A percentile compares a stretch with the other conserved stretches of the same genome.
Evolutionary conservation across 2,329 filamentous ascomycete genomes (phyloP).

Genomic region (Didymella exigua): DNA sequence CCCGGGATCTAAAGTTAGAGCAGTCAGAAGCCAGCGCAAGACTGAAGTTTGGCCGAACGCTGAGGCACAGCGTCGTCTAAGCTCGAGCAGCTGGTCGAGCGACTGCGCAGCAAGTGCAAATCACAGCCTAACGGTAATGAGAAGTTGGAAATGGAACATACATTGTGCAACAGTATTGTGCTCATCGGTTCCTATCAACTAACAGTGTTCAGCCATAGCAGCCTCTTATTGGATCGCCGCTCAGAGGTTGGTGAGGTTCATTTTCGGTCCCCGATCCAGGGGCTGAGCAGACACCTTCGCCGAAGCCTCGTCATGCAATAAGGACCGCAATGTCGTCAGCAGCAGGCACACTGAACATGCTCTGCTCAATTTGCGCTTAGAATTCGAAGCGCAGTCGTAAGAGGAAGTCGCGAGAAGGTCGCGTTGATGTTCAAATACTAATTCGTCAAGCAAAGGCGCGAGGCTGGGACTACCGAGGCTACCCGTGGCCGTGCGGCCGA

Average conservation of each 20-base stretch:
- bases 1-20: not conserved
- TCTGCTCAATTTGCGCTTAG: not conserved
- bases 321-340: not conserved
- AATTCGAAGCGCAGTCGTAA: not conserved
- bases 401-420: not conserved
- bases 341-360: not conserved
- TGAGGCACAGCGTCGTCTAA: not conserved
- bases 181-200: too few relatives aligned
- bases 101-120: not conserved
- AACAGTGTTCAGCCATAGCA: not conserved
- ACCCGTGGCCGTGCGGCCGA: too few relatives aligned
- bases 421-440: not conserved
- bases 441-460: not conserved
- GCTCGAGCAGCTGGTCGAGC: not conserved
- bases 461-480: too few relatives aligned
- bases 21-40: slow-evolving; percentile 1
- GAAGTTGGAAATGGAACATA: not conserved
- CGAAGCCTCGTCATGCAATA: not conserved
- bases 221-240: not conserved
- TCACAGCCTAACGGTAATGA: not conserved
- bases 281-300: slow-evolving; percentile 5
- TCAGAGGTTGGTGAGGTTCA: not conserved
- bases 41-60: not conserved
- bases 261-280: slow-evolving; percentile 10
- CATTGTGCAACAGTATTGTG: not conserved